Evolutionary conservation across 129 eudicot genomes (phyloP).

Genomic region (Smallanthus sonchifolius): DNA sequence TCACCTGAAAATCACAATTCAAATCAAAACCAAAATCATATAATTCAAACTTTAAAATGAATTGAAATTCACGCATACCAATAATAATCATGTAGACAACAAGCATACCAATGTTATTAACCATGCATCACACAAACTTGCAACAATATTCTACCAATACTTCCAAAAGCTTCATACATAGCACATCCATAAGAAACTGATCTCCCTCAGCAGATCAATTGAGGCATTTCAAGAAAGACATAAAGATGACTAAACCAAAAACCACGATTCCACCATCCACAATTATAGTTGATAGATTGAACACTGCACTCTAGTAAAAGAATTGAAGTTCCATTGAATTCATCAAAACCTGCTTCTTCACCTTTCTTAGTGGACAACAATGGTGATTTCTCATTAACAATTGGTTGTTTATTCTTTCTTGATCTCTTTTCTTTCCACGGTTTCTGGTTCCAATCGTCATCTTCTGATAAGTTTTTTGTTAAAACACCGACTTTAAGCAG

Average conservation of each 20-base stretch:
- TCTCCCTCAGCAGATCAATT: slow-evolving; percentile 57
- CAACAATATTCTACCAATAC: slow-evolving; percentile 64
- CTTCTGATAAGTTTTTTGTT: too few species aligned
- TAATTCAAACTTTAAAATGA: too few species aligned
- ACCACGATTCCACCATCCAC: slow-evolving; percentile 98
- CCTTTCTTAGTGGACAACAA: background rate
- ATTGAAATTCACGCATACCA: slow-evolving; percentile 36
- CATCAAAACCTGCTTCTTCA: background rate
- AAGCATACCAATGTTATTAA: slow-evolving; percentile 79
- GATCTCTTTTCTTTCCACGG: too few species aligned
- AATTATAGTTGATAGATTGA: slow-evolving; percentile 78
- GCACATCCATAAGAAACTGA: slow-evolving; percentile 69
- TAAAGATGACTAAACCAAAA: slow-evolving; percentile 52
- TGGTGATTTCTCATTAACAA: background rate
- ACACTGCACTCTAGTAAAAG: slow-evolving; percentile 75
- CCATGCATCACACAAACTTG: slow-evolving; percentile 71
- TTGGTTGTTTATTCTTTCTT: background rate
- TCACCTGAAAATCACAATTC: too few species aligned
- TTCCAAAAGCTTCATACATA: slow-evolving; percentile 89
- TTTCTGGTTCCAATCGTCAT: too few species aligned
- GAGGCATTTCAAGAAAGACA: slow-evolving; percentile 81
- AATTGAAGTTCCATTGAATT: slow-evolving; percentile 13
- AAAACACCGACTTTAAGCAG: too few species aligned
- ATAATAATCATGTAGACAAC: slow-evolving; percentile 91
- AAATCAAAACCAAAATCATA: too few species aligned